Conservation (phyloP, 768 basidiomycete genomes). For the Mycena rebaudengoi region DNA sequence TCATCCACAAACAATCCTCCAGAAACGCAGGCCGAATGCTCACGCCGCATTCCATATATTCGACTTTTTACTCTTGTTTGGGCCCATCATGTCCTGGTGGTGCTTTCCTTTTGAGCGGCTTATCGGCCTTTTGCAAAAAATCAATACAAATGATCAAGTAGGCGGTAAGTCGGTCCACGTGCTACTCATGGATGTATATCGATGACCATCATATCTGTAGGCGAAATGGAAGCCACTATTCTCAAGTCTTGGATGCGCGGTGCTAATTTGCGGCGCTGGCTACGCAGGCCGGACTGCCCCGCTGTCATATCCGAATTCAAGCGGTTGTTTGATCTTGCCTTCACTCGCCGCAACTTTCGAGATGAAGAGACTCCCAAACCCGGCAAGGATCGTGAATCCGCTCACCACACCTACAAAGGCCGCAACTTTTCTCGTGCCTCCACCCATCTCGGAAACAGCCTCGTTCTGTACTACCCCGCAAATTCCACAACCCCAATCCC, state of each 20-base stretch:
- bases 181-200: background rate
- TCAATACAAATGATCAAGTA: constrained; percentile 41
- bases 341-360: background rate
- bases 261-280: background rate
- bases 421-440: background rate
- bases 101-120: constrained; percentile 39
- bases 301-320: background rate
- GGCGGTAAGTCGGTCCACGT: constrained; percentile 30
- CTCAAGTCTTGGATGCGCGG: background rate
- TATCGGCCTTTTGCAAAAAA: constrained; percentile 44
- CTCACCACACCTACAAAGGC: background rate
- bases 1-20: constrained; percentile 29
- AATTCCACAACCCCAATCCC: background rate
- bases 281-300: background rate
- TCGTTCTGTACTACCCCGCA: background rate
- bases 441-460: background rate
- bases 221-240: background rate
- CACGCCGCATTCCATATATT: constrained; percentile 36
- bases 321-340: background rate
- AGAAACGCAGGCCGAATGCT: constrained; percentile 5
- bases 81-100: background rate
- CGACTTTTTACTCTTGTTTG: constrained; percentile 43
- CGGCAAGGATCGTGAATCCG: background rate
- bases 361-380: background rate
- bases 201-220: background rate